Conservation (phyloP, 345 rosid species). For the Heritiera littoralis region DNA sequence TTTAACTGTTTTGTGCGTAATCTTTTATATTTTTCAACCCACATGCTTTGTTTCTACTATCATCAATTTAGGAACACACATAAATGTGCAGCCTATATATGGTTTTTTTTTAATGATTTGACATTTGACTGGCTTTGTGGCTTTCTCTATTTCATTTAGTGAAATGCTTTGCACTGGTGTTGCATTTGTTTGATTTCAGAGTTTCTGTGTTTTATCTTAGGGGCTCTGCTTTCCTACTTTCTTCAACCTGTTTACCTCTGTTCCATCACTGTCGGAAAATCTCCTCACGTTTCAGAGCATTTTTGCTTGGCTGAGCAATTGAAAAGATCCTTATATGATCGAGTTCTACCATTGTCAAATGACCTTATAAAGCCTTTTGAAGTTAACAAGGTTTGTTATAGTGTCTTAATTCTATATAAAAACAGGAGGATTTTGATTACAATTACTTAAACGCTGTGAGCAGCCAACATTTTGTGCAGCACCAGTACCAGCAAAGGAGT, state of each 20-base stretch:
- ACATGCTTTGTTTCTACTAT: not conserved
- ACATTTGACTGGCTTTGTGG: not conserved
- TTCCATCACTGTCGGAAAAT: conserved; percentile 68
- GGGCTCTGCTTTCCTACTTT: too few relatives aligned
- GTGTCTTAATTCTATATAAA: conserved; percentile 18
- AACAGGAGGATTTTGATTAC: conserved; percentile 16
- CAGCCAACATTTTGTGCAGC: conserved; percentile 77
- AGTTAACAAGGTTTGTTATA: conserved; percentile 59
- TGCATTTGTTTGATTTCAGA: not conserved
- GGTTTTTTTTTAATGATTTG: not conserved
- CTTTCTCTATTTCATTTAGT: not conserved
- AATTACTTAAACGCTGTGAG: conserved; percentile 26
- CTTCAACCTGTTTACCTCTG: not conserved
- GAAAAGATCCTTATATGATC: conserved; percentile 53
- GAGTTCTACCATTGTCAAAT: conserved; percentile 46
- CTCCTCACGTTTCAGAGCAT: conserved; percentile 41
- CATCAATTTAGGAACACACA: not conserved
- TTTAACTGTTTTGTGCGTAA: not conserved
- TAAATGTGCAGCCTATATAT: not conserved
- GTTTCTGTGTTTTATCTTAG: not conserved
- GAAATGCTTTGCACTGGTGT: conserved; percentile 4
- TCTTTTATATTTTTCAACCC: conserved; percentile 2
- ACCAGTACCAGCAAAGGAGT: conserved; percentile 69
- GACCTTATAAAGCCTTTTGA: conserved; percentile 49
- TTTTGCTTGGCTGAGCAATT: conserved; percentile 49